Conservation (phyloP, 2,329 filamentous ascomycete genomes). For the Fonsecaea monophora region DNA sequence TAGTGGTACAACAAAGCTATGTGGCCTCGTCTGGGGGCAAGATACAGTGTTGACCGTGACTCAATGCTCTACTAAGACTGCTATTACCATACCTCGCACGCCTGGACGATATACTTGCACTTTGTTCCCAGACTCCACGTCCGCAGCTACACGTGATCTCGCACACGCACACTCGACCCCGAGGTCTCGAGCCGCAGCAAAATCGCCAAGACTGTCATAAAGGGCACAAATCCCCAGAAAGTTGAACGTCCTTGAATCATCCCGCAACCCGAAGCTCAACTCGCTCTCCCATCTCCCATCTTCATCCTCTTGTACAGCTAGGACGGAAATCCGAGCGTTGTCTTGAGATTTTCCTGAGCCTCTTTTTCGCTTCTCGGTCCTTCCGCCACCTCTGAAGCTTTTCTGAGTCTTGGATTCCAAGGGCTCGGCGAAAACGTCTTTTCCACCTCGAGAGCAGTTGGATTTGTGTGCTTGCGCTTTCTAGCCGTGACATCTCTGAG, state of each 20-base stretch:
- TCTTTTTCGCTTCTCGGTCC: background rate
- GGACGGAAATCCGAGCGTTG: conserved; percentile 20
- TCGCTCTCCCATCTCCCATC: background rate
- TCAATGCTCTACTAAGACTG: no score
- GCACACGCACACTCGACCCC: background rate
- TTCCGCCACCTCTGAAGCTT: background rate
- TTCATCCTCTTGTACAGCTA: conserved; percentile 15
- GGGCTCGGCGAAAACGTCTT: conserved; percentile 4
- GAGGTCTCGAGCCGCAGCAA: conserved; percentile 1
- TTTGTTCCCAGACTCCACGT: no score
- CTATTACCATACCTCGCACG: no score
- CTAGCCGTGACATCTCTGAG: conserved; percentile 11
- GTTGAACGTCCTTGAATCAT: background rate
- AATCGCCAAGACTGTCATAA: conserved; percentile 7
- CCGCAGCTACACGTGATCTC: background rate
- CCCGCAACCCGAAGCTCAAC: background rate
- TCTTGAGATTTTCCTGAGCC: conserved; percentile 21
- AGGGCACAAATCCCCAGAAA: conserved; percentile 3
- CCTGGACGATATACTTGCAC: no score
- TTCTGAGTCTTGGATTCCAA: background rate
- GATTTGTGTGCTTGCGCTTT: conserved; percentile 13
- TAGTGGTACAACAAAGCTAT: no score
- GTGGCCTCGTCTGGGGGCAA: no score
- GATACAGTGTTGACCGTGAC: no score
- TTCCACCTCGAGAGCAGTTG: background rate